Conservation (phyloP, 257 asterid genomes). For the Cruciata laevipes region DNA sequence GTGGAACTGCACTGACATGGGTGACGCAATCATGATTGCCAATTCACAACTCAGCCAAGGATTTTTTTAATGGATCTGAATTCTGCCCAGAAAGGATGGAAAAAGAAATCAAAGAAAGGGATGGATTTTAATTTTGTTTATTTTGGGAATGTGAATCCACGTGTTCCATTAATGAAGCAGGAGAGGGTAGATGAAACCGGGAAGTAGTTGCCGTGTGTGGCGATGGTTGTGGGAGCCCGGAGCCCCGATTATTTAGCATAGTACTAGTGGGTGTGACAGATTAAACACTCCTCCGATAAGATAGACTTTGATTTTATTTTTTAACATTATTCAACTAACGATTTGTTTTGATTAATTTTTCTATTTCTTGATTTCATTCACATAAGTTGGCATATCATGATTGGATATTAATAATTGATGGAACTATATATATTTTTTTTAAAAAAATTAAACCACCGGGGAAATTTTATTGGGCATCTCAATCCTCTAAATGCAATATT, state of each 20-base stretch:
- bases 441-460: too few species aligned
- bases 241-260: neutral
- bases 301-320: too few species aligned
- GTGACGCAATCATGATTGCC: neutral
- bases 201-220: neutral
- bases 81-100: neutral
- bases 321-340: too few species aligned
- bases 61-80: neutral
- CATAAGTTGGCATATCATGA: too few species aligned
- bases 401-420: too few species aligned
- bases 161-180: neutral
- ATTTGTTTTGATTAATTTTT: too few species aligned
- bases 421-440: too few species aligned
- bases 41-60: neutral
- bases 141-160: slow-evolving; percentile 1
- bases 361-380: too few species aligned
- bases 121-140: neutral
- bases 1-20: slow-evolving; percentile 2
- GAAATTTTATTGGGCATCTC: too few species aligned
- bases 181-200: neutral
- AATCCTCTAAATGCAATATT: too few species aligned
- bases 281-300: neutral
- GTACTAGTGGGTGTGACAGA: neutral
- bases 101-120: neutral
- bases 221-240: slow-evolving; percentile 6